Evolutionary conservation across 805 yeast genomes (phyloP).

Genomic region (Yamadazyma endophytica): DNA sequence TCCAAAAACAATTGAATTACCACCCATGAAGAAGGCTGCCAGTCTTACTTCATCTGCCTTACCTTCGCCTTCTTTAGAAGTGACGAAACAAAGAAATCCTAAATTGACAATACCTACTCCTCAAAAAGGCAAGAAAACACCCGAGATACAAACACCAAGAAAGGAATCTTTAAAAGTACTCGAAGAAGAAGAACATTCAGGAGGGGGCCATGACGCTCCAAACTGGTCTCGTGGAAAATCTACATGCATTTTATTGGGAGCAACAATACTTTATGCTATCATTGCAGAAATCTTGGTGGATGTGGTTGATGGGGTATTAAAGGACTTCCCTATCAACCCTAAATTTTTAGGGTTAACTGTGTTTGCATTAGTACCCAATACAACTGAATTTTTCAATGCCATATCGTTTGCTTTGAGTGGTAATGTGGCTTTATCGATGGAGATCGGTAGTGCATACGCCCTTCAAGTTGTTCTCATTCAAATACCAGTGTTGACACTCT

Average conservation of each 20-base stretch:
- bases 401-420: conserved; percentile 95
- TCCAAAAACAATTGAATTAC: conserved; percentile 2
- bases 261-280: conserved; percentile 84
- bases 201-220: conserved; percentile 93
- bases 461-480: conserved; percentile 92
- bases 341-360: conserved; percentile 90
- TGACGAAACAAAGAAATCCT: conserved; percentile 14
- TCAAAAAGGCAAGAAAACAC: too few species aligned
- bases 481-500: conserved; percentile 84
- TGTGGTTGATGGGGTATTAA: conserved; percentile 83
- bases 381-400: conserved; percentile 95
- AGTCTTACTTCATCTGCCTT: conserved; percentile 7
- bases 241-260: conserved; percentile 72
- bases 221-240: conserved; percentile 92
- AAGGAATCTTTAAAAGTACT: conserved; percentile 1
- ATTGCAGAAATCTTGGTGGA: conserved; percentile 94
- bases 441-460: conserved; percentile 96
- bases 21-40: conserved; percentile 1
- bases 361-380: conserved; percentile 93
- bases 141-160: conserved; percentile 4
- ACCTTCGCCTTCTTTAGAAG: conserved; percentile 17
- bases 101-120: conserved; percentile 3
- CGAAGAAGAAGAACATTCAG: conserved; percentile 24
- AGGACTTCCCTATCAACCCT: conserved; percentile 77
- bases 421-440: conserved; percentile 94